phyloP scores from a whole-genome alignment of 2,329 filamentous ascomycete species.

The Claviceps maximensis region DNA sequence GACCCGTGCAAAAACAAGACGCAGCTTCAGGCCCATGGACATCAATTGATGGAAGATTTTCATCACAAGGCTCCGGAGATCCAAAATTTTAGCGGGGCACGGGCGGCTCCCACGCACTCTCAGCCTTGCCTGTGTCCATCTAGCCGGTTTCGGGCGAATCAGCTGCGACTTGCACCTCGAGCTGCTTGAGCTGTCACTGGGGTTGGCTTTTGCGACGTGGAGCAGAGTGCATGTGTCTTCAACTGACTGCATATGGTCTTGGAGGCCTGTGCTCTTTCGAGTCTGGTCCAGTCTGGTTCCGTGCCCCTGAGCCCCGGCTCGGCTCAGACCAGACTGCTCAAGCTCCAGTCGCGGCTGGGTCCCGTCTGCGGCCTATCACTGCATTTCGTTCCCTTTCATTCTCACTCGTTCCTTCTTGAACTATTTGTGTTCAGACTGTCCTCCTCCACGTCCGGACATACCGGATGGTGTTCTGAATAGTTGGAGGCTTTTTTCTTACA shows the following conservation, averaged over 20 bases:
- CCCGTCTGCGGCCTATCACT: neutral
- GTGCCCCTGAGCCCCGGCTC: neutral
- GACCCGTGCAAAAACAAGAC: neutral
- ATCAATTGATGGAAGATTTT: conserved; percentile 39
- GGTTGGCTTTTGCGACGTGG: too few species aligned
- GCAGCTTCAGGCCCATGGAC: conserved; percentile 31
- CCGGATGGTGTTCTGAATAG: conserved; percentile 18
- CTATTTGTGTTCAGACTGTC: neutral
- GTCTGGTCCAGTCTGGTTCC: neutral
- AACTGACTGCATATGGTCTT: too few species aligned
- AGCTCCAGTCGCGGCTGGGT: neutral
- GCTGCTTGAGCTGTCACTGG: neutral
- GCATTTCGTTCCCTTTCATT: neutral
- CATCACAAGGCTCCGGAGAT: conserved; percentile 8
- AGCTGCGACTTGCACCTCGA: neutral
- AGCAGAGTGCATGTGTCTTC: too few species aligned
- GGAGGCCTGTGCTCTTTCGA: too few species aligned
- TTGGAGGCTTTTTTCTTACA: neutral
- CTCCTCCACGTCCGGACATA: conserved; percentile 14
- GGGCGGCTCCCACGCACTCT: neutral
- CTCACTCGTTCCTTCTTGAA: neutral
- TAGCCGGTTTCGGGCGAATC: neutral
- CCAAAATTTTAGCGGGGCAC: conserved; percentile 13
- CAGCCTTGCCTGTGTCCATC: conserved; percentile 3
- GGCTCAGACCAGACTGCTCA: neutral